Evolutionary conservation across 2,329 filamentous ascomycete genomes (phyloP), one percentile per base, ranked within the genome.

Genomic region (Aspergillus fructus): DNA sequence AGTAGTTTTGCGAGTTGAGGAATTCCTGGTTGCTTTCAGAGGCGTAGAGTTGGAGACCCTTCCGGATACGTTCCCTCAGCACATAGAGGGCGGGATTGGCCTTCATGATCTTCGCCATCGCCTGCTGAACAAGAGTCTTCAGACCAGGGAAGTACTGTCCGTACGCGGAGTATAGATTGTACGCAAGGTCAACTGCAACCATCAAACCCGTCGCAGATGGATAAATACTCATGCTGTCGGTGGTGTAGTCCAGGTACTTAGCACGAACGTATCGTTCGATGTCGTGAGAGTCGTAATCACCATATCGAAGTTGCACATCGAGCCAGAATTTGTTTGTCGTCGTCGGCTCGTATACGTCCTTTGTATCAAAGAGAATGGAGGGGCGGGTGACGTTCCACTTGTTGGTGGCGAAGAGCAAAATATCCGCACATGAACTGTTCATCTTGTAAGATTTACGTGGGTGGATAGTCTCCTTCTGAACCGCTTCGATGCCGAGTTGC

Each of bases 101-200:
- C 79, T 99, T 99, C 94, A 99, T 99, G 72, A 99, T 87, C 86
- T 99, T 99, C 49, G 92, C 92, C 96, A 99, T 99, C 5, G 96
- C 94, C 74, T 97, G 93, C 76, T 99, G 96, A 24, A 99, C 82
- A 23, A 99, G 84, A 48, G 92, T 89, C 82, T 99, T 99, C 60
- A 99, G 79, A 70, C 94, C 94, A 48, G 94, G 94, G 86, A 99
- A 99, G 80, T 97, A 99, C 78, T 97, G 93, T 51, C 94, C 94
- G 68, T 96, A 99, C 0, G 94, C 94, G 7, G 94, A 97, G 80
- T 97, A 97, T 41, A 99, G 79, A 74, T 99, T 99, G 83, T 99
- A 99, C 0, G 94, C 93, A 68, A 99, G 83, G 78, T 99, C 94
- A 60, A 99, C 94, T 67, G 90, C 93, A 69, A 99, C 91, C 94